Conservation (phyloP, 352 stramenopile genomes). For the Phytophthora cactorum region DNA sequence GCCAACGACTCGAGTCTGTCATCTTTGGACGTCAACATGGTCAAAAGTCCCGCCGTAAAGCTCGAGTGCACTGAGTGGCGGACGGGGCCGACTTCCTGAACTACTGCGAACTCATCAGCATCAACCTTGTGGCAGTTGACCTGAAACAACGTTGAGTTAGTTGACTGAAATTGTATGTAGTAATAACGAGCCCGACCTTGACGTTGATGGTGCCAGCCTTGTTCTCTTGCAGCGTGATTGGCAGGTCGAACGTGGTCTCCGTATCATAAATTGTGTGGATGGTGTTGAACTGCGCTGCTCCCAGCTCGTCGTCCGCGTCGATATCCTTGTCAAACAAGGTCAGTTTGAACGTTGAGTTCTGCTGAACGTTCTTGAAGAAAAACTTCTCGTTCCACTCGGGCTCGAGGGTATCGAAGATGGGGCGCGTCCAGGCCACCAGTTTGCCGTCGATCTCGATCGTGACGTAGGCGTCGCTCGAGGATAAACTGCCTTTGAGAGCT, state of each 20-base stretch:
- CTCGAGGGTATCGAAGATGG: conserved; percentile 38
- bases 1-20: conserved; percentile 31
- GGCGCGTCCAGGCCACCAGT: conserved; percentile 35
- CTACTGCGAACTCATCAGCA: not conserved
- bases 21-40: conserved; percentile 18
- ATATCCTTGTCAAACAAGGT: conserved; percentile 41
- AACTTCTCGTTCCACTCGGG: conserved; percentile 46
- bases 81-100: conserved; percentile 35
- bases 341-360: conserved; percentile 35
- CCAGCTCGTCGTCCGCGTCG: conserved; percentile 33
- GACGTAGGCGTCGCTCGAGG: conserved; percentile 41
- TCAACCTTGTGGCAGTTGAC: conserved; percentile 23
- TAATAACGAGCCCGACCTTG: conserved; percentile 7
- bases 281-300: conserved; percentile 26
- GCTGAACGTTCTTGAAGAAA: conserved; percentile 36
- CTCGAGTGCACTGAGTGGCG: conserved; percentile 46
- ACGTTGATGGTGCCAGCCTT: conserved; percentile 32
- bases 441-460: conserved; percentile 34
- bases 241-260: conserved; percentile 28
- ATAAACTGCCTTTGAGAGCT: conserved; percentile 23
- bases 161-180: not conserved
- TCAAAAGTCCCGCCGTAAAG: conserved; percentile 25
- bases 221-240: conserved; percentile 20
- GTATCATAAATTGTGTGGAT: conserved; percentile 21
- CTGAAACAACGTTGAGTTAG: conserved; percentile 3